Percentiles rank a stretch among this genome's conserved stretches.
phyloP scores from a whole-genome alignment of 768 basidiomycete genomes.

The Strobilomyces confusus region DNA sequence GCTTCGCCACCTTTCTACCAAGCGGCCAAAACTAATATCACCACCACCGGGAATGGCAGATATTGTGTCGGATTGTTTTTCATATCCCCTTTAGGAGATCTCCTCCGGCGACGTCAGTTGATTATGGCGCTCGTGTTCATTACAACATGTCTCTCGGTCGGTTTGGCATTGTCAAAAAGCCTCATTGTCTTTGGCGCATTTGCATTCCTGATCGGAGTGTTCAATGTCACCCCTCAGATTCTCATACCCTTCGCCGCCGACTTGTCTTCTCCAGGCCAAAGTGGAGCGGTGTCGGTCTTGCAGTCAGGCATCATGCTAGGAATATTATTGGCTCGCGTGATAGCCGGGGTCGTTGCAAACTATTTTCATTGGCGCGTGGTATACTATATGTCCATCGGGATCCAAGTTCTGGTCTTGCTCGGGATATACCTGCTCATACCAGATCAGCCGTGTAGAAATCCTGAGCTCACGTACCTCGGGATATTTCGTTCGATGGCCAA shows the following conservation, averaged over 20 bases:
- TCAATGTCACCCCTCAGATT: slow-evolving; percentile 37
- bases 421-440: slow-evolving; percentile 35
- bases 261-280: slow-evolving; percentile 32
- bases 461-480: slow-evolving; percentile 32
- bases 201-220: slow-evolving; percentile 36
- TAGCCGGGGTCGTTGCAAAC: slow-evolving; percentile 37
- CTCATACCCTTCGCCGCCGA: slow-evolving; percentile 43
- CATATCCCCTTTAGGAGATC: slow-evolving; percentile 43
- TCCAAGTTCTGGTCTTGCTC: slow-evolving; percentile 26
- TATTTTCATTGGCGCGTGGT: slow-evolving; percentile 38
- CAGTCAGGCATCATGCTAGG: slow-evolving; percentile 25
- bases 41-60: neutral
- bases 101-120: slow-evolving; percentile 40
- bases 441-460: slow-evolving; percentile 38
- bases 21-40: neutral
- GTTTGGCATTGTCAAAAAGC: slow-evolving; percentile 32
- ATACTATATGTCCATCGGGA: slow-evolving; percentile 39
- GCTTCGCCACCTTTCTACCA: neutral
- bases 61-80: slow-evolving; percentile 35
- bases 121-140: slow-evolving; percentile 34
- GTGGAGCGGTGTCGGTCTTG: slow-evolving; percentile 28
- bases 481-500: slow-evolving; percentile 38
- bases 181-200: slow-evolving; percentile 33
- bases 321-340: slow-evolving; percentile 28
- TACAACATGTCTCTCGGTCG: slow-evolving; percentile 36